These are phyloP conservation scores for Cryptosporidium sp. DNA, from an alignment of 169 alveolate genomes.

Conservation along the genomic window DNA sequence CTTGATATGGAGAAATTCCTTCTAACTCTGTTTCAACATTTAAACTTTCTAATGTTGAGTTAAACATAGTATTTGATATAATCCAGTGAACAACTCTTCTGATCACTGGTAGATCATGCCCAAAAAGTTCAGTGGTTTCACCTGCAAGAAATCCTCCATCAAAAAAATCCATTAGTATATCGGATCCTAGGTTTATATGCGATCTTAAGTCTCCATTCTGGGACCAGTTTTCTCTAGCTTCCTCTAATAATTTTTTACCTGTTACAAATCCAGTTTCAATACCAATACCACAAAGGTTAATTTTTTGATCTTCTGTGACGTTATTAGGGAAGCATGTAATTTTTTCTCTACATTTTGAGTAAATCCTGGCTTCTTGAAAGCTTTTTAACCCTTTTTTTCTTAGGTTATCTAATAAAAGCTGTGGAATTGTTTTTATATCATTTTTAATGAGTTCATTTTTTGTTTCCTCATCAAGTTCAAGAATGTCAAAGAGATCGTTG, in stretches of 20 bases:
- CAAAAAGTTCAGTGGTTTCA: slow-evolving; percentile 64
- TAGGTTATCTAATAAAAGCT: slow-evolving; percentile 28
- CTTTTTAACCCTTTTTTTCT: slow-evolving; percentile 27
- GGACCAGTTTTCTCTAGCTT: slow-evolving; percentile 41
- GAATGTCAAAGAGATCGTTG: not conserved
- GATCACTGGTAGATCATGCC: slow-evolving; percentile 44
- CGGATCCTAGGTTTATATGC: slow-evolving; percentile 39
- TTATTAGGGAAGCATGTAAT: slow-evolving; percentile 45
- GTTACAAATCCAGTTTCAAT: slow-evolving; percentile 34
- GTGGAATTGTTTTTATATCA: slow-evolving; percentile 53
- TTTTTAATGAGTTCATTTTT: not conserved
- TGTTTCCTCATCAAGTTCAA: slow-evolving; percentile 51
- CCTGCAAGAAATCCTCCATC: slow-evolving; percentile 66
- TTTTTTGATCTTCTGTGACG: not conserved
- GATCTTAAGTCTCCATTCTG: not conserved
- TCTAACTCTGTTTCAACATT: not conserved
- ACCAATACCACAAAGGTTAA: not conserved
- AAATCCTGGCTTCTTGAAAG: not conserved
- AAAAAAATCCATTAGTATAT: slow-evolving; percentile 40
- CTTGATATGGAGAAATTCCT: not conserved
- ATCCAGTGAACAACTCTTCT: slow-evolving; percentile 62
- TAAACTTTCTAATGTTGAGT: not conserved
- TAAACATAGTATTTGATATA: slow-evolving; percentile 52
- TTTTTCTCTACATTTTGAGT: slow-evolving; percentile 57
- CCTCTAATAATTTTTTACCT: slow-evolving; percentile 17